Conservation (phyloP, 2,329 filamentous ascomycete genomes). For the Trichoderma harzianum region DNA sequence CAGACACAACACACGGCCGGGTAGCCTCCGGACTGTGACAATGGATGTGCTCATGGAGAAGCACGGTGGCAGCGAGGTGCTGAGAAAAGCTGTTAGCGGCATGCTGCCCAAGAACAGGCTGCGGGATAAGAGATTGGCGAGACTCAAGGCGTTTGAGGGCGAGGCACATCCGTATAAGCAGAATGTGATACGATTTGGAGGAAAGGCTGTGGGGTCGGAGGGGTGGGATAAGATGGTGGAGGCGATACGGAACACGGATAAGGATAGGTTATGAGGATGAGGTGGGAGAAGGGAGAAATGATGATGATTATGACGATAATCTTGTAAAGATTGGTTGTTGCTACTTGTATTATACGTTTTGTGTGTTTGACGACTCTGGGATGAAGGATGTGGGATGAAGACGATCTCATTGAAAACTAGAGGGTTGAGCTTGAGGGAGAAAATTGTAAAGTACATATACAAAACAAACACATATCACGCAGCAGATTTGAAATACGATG, state of each 20-base stretch:
- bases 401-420: neutral
- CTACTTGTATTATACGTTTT: slow-evolving; percentile 32
- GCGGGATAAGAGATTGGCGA: slow-evolving; percentile 78
- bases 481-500: neutral
- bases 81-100: slow-evolving; percentile 87
- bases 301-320: neutral
- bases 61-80: slow-evolving; percentile 86
- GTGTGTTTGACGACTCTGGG: slow-evolving; percentile 21
- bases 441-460: neutral
- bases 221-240: slow-evolving; percentile 53
- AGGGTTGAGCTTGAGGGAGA: neutral
- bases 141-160: slow-evolving; percentile 96
- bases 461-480: neutral
- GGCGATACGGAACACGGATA: slow-evolving; percentile 48
- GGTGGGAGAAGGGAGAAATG: neutral
- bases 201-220: slow-evolving; percentile 50
- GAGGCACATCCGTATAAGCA: slow-evolving; percentile 83
- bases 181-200: slow-evolving; percentile 75
- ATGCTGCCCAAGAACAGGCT: slow-evolving; percentile 98
- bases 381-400: neutral
- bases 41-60: slow-evolving; percentile 96
- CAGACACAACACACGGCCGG: slow-evolving; percentile 86
- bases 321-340: slow-evolving; percentile 28
- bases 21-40: slow-evolving; percentile 79
- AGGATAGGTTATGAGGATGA: slow-evolving; percentile 52